Base-by-base conservation (phyloP, 257 asterid species). In the Forsythia suspensa region DNA sequence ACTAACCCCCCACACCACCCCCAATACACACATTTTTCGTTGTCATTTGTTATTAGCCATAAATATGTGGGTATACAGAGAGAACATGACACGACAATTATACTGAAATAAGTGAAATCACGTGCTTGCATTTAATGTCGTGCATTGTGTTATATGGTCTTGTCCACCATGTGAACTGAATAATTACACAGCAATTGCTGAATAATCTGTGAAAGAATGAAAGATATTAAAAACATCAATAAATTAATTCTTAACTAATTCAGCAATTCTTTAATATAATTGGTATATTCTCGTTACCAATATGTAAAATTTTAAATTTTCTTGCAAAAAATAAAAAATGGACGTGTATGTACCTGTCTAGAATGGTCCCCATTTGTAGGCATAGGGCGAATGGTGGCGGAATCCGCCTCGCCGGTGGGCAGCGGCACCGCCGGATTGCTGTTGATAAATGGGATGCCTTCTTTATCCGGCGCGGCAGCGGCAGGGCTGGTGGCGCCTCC, bases 361-460 rank as follows among this genome's bases (percentile, higher is more conserved):
- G 81, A 51, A 61, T 52, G 87, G 76, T 77, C 70, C 15, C 80
- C 86, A 68, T 97, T 87, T 2, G 89, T 84, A 24, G 96, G 89
- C 73, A 82, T 43, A 70, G 98, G 97, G 1, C 93, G 90, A 77
- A 92, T 90, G 9, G 98, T 95, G 52, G 97, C 90, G 39, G 99
- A 91, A 7, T 95, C 99, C n/a, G 92, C 94, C 85, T 93, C 99
- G 11, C 99, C 98, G 5, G 99, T 91, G 1, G 99, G 99, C 46
- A 95, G 86, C 40, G 99, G 99, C 80, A 93, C 98, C 29, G 97
- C 98, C 34, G 99, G 99, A 68, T 89, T 95, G 80, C 99, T 95
- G 72, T 87, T 91, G 80, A 95, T 95, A 52, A 95, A 92, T 4
- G 99, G 97, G 43, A 88, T 81, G 6, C 91, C 97, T 48, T 89